Conservation (phyloP, 768 basidiomycete species). For the Lentinula boryana region DNA sequence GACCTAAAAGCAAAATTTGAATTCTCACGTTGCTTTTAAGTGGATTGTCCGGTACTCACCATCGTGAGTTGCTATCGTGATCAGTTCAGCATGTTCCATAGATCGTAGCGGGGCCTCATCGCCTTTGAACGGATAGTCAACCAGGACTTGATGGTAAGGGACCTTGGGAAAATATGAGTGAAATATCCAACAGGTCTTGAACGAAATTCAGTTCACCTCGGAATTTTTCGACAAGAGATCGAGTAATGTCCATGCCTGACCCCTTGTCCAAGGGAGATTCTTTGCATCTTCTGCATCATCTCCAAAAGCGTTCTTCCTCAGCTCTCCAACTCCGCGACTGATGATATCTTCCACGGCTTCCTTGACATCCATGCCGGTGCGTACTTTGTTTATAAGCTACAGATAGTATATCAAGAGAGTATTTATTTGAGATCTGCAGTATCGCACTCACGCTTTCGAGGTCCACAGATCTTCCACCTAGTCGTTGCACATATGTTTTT, state of each 20-base stretch:
- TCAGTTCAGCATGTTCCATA: constrained; percentile 88
- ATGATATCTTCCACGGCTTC: constrained; percentile 92
- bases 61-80: constrained; percentile 71
- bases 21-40: background rate
- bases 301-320: constrained; percentile 89
- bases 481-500: constrained; percentile 52
- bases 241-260: constrained; percentile 85
- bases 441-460: constrained; percentile 63
- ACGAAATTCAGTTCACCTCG: constrained; percentile 42
- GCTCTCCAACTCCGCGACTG: constrained; percentile 66
- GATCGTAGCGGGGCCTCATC: constrained; percentile 73
- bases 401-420: background rate
- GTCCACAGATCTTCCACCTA: constrained; percentile 90
- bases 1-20: constrained; percentile 39
- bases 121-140: constrained; percentile 89
- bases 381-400: constrained; percentile 82
- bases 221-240: constrained; percentile 60
- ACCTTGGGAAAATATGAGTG: constrained; percentile 35
- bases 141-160: constrained; percentile 74
- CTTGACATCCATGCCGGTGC: constrained; percentile 61
- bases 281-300: constrained; percentile 90
- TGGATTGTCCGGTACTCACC: constrained; percentile 32
- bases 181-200: constrained; percentile 18
- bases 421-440: background rate
- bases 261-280: constrained; percentile 71